phyloP scores from a whole-genome alignment of 495 filamentous ascomycete genomes.

The Darksidea phi region DNA sequence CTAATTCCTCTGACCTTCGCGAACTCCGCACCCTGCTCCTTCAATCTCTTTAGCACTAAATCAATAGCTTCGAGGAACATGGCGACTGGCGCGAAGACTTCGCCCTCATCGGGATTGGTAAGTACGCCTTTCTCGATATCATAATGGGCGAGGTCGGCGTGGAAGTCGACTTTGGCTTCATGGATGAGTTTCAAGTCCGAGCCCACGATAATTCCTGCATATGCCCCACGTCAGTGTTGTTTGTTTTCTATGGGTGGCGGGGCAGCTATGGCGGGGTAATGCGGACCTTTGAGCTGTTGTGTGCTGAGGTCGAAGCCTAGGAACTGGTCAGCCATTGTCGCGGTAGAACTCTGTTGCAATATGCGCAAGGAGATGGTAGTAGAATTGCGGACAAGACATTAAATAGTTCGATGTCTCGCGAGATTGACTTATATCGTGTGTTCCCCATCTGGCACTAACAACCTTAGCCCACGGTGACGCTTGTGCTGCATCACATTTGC shows the following conservation, averaged over 20 bases:
- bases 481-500: constrained; percentile 12
- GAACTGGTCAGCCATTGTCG: constrained; percentile 61
- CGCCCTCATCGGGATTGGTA: constrained; percentile 72
- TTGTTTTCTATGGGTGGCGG: constrained; percentile 8
- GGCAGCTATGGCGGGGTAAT: constrained; percentile 26
- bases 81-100: constrained; percentile 88
- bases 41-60: constrained; percentile 70
- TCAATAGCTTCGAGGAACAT: constrained; percentile 94
- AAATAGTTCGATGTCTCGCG: constrained; percentile 13
- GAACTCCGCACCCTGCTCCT: constrained; percentile 73
- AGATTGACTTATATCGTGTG: constrained; percentile 1
- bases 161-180: constrained; percentile 75
- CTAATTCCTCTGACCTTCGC: constrained; percentile 75
- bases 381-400: constrained; percentile 16
- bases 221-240: constrained; percentile 6
- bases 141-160: constrained; percentile 69
- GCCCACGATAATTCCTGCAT: constrained; percentile 71
- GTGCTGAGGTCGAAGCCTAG: constrained; percentile 95
- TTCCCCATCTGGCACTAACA: constrained; percentile 8
- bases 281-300: constrained; percentile 82
- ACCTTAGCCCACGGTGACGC: constrained; percentile 5
- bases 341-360: not conserved
- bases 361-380: not conserved
- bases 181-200: constrained; percentile 73
- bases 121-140: constrained; percentile 83